Percentiles rank a stretch among this genome's conserved stretches.
Conservation (phyloP, 176 grass and related monocot species). For the Microstegium vimineum region DNA sequence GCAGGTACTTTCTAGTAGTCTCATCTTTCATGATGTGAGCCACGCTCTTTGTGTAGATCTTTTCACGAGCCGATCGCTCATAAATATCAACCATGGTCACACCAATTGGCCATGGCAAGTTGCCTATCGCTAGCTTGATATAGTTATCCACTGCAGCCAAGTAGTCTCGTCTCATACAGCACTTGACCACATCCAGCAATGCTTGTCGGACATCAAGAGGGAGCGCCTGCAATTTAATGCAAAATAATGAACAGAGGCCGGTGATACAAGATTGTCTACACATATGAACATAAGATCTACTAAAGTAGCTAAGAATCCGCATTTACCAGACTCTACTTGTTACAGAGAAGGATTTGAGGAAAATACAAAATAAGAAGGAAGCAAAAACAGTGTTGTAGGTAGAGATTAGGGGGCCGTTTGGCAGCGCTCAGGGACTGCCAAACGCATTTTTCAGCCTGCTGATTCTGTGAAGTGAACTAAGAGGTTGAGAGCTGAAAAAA, state of each 20-base stretch:
- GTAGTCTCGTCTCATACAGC: slow-evolving; percentile 70
- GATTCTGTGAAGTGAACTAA: no score
- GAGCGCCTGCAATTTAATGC: slow-evolving; percentile 36
- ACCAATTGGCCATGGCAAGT: slow-evolving; percentile 91
- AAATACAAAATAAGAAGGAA: background rate
- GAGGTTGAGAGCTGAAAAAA: no score
- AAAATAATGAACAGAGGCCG: background rate
- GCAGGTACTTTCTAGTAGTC: slow-evolving; percentile 71
- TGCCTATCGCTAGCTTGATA: slow-evolving; percentile 83
- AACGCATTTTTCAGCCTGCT: no score
- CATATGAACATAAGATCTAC: background rate
- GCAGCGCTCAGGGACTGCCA: no score
- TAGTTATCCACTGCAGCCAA: slow-evolving; percentile 64
- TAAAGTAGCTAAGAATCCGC: background rate
- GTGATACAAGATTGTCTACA: background rate
- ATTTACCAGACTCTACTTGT: background rate
- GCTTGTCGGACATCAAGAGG: slow-evolving; percentile 46
- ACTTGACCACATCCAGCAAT: slow-evolving; percentile 48
- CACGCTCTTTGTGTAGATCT: slow-evolving; percentile 74
- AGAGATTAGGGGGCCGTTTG: no score
- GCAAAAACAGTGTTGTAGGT: no score
- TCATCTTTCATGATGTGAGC: slow-evolving; percentile 92
- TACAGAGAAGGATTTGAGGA: no score
- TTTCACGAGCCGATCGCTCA: slow-evolving; percentile 69
- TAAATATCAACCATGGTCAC: slow-evolving; percentile 94